Base-by-base conservation (phyloP, 345 rosid species). In the Bretschneidera sinensis region DNA sequence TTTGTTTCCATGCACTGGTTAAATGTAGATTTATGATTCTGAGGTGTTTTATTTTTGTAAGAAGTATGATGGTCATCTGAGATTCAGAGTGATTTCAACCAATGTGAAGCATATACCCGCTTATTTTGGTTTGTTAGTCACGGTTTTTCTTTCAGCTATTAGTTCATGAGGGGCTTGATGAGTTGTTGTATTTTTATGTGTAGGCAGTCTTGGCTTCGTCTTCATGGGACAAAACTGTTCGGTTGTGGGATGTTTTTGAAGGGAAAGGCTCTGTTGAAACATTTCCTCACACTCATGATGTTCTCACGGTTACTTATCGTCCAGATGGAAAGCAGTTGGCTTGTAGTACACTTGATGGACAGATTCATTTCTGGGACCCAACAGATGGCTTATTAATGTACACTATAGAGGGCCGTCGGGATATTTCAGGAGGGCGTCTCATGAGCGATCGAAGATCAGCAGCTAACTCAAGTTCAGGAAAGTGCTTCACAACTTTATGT, bases 301-400 rank as follows among this genome's bases (percentile, higher is more conserved):
- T 94, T 68, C 82, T 90, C 57, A 86, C 97, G 2, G 81, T 86
- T 51, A 85, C 82, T 52, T 90, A 83, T 78, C 96, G 99, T 45
- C 99, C 96, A 31, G 97, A 94, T 83, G 97, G 99, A 70, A 86
- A 73, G 74, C 97, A 94, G 57, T 59, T 94, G 76, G 99, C 97
- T 66, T 83, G 81, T 47, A 83, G 95, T 76, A 86, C 99, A 58
- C 74, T 94, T 57, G 99, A 94, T 74, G 99, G 99, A 24, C 90
- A 81, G 67, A 90, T 94, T 67, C 86, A 90, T 78, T 94, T 90
- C 78, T 94, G 99, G 99, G 97, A 90, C 74, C 92, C 97, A 48
- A 68, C 86, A 62, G 85, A 90, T 74, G 99, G 99, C 22, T 31
- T 72, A 51, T 64, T 90, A 67, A 90, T 94, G 97, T 85, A 82